These are phyloP conservation scores for Nemania bipapillata DNA, from an alignment of 2,329 filamentous ascomycete genomes.

Conservation along the genomic window DNA sequence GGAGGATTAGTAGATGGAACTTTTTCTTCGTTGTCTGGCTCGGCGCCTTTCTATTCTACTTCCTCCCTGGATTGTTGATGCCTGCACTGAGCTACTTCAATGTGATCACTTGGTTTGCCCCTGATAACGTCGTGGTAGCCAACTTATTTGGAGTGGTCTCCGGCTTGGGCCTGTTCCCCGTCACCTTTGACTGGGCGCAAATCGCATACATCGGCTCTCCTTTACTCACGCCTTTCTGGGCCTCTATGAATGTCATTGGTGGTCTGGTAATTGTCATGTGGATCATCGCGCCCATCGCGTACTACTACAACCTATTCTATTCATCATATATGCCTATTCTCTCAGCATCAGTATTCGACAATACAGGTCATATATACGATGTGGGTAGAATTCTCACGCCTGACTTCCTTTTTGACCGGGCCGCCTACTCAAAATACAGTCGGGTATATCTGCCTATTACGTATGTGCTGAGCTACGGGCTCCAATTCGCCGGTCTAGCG, in stretches of 20 bases:
- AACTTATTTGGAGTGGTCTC: constrained; percentile 89
- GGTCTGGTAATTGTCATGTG: constrained; percentile 86
- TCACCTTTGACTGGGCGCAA: constrained; percentile 93
- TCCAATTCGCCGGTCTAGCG: constrained; percentile 85
- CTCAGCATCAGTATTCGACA: constrained; percentile 86
- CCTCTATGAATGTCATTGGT: constrained; percentile 83
- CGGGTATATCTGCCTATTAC: constrained; percentile 87
- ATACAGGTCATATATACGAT: constrained; percentile 81
- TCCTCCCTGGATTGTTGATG: constrained; percentile 82
- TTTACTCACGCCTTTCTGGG: constrained; percentile 85
- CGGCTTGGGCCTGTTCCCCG: constrained; percentile 81
- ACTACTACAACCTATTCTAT: constrained; percentile 82
- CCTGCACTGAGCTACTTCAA: constrained; percentile 90
- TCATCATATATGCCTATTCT: constrained; percentile 88
- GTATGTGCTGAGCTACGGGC: constrained; percentile 85
- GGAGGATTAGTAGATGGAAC: constrained; percentile 82
- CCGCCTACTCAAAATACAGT: constrained; percentile 82
- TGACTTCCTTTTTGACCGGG: constrained; percentile 80
- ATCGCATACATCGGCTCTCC: constrained; percentile 89
- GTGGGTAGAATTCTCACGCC: constrained; percentile 81
- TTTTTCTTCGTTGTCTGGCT: constrained; percentile 83
- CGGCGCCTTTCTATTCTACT: constrained; percentile 81
- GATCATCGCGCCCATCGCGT: constrained; percentile 81
- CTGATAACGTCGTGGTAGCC: constrained; percentile 84
- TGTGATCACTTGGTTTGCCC: constrained; percentile 87